phyloP scores from a whole-genome alignment of 306 rosid genomes.

The Quercus berberidifolia region DNA sequence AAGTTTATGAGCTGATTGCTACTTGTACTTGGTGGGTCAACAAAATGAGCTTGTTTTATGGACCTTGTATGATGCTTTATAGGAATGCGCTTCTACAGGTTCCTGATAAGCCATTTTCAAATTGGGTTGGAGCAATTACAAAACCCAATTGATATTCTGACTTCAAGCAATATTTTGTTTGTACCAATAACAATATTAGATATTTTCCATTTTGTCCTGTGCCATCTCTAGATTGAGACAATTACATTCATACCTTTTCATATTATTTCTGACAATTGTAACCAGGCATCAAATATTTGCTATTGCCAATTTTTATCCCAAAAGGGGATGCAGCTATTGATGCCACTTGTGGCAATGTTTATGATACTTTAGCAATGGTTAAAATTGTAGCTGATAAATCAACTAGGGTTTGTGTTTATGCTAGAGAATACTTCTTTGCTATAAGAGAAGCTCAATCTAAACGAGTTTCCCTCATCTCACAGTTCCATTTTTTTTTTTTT shows the following conservation, averaged over 20 bases:
- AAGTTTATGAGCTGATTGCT: too few relatives aligned
- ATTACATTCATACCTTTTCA: neutral
- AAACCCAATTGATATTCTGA: neutral
- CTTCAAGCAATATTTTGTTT: neutral
- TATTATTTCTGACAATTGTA: neutral
- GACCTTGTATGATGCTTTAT: too few relatives aligned
- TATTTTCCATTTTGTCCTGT: neutral
- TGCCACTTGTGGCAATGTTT: conserved; percentile 93
- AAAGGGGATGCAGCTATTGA: conserved; percentile 83
- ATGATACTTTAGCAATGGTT: conserved; percentile 74
- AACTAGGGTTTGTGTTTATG: conserved; percentile 53
- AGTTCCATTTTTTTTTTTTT: neutral
- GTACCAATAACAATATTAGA: neutral
- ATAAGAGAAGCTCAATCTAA: conserved; percentile 41
- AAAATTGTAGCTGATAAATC: conserved; percentile 75
- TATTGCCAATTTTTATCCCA: conserved; percentile 10
- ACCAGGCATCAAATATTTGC: conserved; percentile 6
- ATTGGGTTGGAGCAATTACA: neutral
- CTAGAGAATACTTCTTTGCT: conserved; percentile 56
- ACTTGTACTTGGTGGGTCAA: too few relatives aligned
- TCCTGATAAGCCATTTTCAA: too few relatives aligned
- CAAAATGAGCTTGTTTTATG: too few relatives aligned
- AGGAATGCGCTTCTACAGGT: too few relatives aligned
- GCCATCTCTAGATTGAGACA: neutral
- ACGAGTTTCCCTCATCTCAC: conserved; percentile 40